Evolutionary conservation across 2,329 filamentous ascomycete species (phyloP), one percentile per base, ranked within the genome.

Genomic region (Pseudocercospora pini-densiflorae): DNA sequence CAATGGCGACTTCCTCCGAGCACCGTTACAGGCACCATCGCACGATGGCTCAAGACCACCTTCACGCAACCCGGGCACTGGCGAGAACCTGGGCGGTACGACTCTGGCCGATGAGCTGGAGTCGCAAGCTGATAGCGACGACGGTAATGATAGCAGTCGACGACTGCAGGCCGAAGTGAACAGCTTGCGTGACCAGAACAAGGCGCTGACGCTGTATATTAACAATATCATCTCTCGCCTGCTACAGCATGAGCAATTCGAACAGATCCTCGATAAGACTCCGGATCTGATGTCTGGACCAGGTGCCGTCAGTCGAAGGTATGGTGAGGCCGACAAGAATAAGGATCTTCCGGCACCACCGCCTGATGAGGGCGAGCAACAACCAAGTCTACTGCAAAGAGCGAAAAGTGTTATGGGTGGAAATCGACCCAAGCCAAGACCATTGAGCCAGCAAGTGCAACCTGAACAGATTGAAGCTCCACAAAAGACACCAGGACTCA

Each of bases 221-320:
- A 97, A 98, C 87, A 97, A 95, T 82, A 98, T 99, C 79, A 97
- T 99, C 78, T 95, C 95, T 79, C 91, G 95, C 64, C 88, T 99
- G 53, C 86, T 99, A 68, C 92, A 97, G 77, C 92, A 97, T 80
- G 92, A 97, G 75, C 94, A 97, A 72, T 98, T 97, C 72, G 94
- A 99, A 81, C 89, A 92, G 68, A 97, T 98, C 67, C 85, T 97
- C 47, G 93, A 97, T 77, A 91, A 92, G 78, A 92, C 90, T 8
- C 87, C 88, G 60, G 87, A 90, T 63, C 82, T 84, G 70, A 88
- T 89, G 73, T 81, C 82, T 27, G 82, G 83, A 27, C 75, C 78
- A 3, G 64, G 72, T 29, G 72, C 77, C 16, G 53, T 51, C 54
- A 67, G 68, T 51, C 27, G 60, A 43, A 54, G 62, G 31, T 45